A percentile compares a stretch with the other conserved stretches of the same genome.
phyloP scores from a whole-genome alignment of 2,329 filamentous ascomycete species.

The Rhinocladiella similis region DNA sequence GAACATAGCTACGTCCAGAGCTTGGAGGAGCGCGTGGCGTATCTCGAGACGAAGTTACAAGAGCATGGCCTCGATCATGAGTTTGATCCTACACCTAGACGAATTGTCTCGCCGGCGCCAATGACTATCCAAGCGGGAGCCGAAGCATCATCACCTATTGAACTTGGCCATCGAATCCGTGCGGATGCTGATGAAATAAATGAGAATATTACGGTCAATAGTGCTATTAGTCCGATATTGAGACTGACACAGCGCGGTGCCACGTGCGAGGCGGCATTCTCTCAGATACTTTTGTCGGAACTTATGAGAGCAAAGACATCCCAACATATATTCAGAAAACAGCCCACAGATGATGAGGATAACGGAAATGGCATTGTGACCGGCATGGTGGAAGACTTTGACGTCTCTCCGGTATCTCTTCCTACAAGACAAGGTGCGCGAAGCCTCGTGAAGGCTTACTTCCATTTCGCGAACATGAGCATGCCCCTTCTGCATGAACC shows the following conservation, averaged over 20 bases:
- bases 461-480: conserved; percentile 17
- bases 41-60: conserved; percentile 73
- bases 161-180: too few species aligned
- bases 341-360: not conserved
- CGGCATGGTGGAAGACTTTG: conserved; percentile 3
- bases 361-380: not conserved
- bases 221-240: too few species aligned
- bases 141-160: too few species aligned
- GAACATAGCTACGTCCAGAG: conserved; percentile 78
- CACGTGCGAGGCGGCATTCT: conserved; percentile 5
- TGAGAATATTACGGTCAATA: too few species aligned
- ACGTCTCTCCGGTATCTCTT: conserved; percentile 10
- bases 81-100: not conserved
- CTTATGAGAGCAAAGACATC: conserved; percentile 5
- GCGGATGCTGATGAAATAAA: too few species aligned
- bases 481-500: conserved; percentile 14
- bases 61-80: conserved; percentile 61
- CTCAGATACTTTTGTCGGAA: conserved; percentile 9
- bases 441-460: conserved; percentile 14
- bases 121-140: not conserved
- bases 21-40: conserved; percentile 79
- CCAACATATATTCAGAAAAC: not conserved
- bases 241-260: not conserved
- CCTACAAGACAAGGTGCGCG: conserved; percentile 12
- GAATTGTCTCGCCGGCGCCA: not conserved